Evolutionary conservation across 2,329 filamentous ascomycete genomes (phyloP).

Genomic region (Harringtonia lauricola): DNA sequence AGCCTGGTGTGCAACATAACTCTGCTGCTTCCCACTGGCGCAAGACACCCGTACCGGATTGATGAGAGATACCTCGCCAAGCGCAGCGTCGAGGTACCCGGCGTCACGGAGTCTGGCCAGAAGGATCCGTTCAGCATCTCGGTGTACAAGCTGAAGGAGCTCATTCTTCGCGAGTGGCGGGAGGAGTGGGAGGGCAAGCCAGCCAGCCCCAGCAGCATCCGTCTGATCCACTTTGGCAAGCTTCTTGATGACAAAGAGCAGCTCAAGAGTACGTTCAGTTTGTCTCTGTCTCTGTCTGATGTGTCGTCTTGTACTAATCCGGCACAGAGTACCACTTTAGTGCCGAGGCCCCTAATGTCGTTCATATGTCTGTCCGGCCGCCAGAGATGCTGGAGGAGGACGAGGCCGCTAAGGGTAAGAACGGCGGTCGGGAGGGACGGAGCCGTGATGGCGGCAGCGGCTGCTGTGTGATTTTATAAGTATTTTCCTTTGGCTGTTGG

Average conservation of each 20-base stretch:
- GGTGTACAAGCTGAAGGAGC: conserved; percentile 85
- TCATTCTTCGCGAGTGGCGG: conserved; percentile 88
- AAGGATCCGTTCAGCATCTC: conserved; percentile 82
- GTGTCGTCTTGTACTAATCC: not conserved
- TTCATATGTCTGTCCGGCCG: conserved; percentile 91
- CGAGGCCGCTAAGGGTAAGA: conserved; percentile 58
- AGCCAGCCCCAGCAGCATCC: conserved; percentile 76
- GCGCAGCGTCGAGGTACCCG: conserved; percentile 66
- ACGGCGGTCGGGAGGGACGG: conserved; percentile 25
- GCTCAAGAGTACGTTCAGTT: conserved; percentile 59
- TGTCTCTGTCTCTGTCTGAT: not conserved
- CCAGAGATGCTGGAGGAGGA: conserved; percentile 76
- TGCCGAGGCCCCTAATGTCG: conserved; percentile 64
- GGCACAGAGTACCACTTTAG: conserved; percentile 66
- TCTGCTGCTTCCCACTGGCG: conserved; percentile 69
- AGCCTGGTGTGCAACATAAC: conserved; percentile 59
- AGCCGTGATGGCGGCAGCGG: conserved; percentile 28
- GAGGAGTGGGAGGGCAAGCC: conserved; percentile 85
- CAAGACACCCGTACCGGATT: conserved; percentile 80
- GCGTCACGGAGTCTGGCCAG: conserved; percentile 43
- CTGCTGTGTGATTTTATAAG: conserved; percentile 42
- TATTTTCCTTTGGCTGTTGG: not conserved
- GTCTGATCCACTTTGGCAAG: conserved; percentile 85
- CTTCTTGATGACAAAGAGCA: conserved; percentile 80
- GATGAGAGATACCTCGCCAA: conserved; percentile 77